These are phyloP conservation scores for Paraconiothyrium brasiliense DNA, from an alignment of 2,329 filamentous ascomycete genomes.

Conservation along the genomic window DNA sequence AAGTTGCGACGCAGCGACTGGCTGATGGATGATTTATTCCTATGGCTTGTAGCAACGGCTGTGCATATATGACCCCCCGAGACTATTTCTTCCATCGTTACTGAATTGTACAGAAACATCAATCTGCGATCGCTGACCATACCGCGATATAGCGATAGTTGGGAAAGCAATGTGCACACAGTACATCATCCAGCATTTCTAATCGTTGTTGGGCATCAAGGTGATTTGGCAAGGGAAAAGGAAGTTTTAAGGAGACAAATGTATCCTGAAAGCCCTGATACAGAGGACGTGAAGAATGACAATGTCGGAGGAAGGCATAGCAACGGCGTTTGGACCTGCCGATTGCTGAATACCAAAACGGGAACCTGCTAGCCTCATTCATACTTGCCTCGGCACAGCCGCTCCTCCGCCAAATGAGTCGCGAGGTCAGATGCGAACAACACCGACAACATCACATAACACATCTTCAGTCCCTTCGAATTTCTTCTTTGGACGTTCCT, in stretches of 20 bases:
- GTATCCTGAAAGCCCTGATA: neutral
- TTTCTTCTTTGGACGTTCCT: too few relatives aligned
- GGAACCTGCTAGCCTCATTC: slow-evolving; percentile 10
- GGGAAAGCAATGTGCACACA: neutral
- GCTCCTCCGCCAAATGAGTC: slow-evolving; percentile 2
- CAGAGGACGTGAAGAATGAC: neutral
- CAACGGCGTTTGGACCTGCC: neutral
- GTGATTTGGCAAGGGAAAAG: neutral
- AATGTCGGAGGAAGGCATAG: too few relatives aligned
- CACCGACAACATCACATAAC: slow-evolving; percentile 3
- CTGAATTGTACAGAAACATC: neutral
- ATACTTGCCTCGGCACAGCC: slow-evolving; percentile 12
- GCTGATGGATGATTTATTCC: too few relatives aligned
- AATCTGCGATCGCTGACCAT: neutral
- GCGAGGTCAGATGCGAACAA: slow-evolving; percentile 7
- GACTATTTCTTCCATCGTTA: neutral
- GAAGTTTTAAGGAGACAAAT: neutral
- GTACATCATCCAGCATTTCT: neutral
- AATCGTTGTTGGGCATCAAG: too few relatives aligned
- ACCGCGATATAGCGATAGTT: neutral
- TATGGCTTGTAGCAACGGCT: too few relatives aligned
- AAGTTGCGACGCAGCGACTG: too few relatives aligned
- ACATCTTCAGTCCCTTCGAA: neutral
- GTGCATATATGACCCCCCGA: too few relatives aligned
- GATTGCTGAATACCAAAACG: neutral